phyloP scores from a whole-genome alignment of 2,329 filamentous ascomycete genomes.

The Metarhizium brunneum region DNA sequence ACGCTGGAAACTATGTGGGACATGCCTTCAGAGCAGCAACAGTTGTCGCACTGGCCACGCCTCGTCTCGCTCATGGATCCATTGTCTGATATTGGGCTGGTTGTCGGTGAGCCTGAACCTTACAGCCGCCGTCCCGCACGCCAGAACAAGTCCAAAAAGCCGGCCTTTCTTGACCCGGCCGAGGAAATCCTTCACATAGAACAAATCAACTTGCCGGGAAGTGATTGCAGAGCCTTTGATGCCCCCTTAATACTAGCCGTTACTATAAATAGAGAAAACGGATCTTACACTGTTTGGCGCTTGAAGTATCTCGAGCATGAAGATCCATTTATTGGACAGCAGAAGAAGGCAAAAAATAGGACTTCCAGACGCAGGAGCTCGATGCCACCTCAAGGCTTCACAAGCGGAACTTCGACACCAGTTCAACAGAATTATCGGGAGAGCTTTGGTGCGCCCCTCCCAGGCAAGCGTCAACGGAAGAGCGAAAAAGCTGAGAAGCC shows the following conservation, averaged over 20 bases:
- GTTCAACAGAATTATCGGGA: slow-evolving; percentile 63
- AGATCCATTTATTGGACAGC: slow-evolving; percentile 40
- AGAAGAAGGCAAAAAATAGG: slow-evolving; percentile 36
- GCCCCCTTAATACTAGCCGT: slow-evolving; percentile 62
- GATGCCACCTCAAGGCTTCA: slow-evolving; percentile 57
- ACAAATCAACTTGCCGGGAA: slow-evolving; percentile 47
- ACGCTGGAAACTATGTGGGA: slow-evolving; percentile 52
- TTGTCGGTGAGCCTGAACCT: slow-evolving; percentile 53
- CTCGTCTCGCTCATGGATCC: slow-evolving; percentile 82
- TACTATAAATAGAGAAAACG: slow-evolving; percentile 69
- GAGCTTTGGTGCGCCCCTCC: slow-evolving; percentile 57
- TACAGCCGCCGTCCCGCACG: slow-evolving; percentile 16
- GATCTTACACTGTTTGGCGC: slow-evolving; percentile 77
- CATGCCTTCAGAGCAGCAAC: slow-evolving; percentile 38
- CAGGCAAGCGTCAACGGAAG: slow-evolving; percentile 44
- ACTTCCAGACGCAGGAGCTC: slow-evolving; percentile 48
- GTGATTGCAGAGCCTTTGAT: slow-evolving; percentile 23
- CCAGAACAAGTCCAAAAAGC: slow-evolving; percentile 30
- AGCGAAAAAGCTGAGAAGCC: slow-evolving; percentile 42
- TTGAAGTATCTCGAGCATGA: slow-evolving; percentile 67
- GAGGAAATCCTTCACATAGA: slow-evolving; percentile 85
- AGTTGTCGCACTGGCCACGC: slow-evolving; percentile 55
- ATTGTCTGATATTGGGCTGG: slow-evolving; percentile 72
- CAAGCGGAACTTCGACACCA: slow-evolving; percentile 70
- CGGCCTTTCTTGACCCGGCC: slow-evolving; percentile 56